Base-by-base conservation (phyloP, 495 filamentous ascomycete species). In the Amniculicola lignicola region DNA sequence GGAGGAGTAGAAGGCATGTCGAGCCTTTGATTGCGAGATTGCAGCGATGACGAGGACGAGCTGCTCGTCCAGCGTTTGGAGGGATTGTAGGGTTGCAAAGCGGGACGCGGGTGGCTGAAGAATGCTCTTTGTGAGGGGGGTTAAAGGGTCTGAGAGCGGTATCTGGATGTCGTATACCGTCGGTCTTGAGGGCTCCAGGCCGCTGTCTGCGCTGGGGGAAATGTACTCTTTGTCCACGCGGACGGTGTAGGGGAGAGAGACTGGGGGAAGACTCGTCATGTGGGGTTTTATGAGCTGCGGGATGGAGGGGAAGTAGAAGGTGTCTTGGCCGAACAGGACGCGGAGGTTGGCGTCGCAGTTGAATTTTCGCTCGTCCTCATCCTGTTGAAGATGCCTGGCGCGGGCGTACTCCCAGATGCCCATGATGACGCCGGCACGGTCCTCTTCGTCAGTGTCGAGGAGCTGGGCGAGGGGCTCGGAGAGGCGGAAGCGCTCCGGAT, bases 371-470 rank as follows among this genome's bases (percentile, higher is more conserved):
- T 89, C 89, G 66, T 99, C 93, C 19, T 96, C 91, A 50, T 95
- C 89, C 59, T 96, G 92, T 67, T 92, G 87, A 14, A 99, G 72
- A 10, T 83, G 84, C 78, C 87, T 88, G 18, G 87, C 79, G 54
- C 86, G 85, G 59, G 95, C 86, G 67, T 99, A 99, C 67, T 97
- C 89, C 89, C 90, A 97, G 23, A 99, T 79, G 22, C 87, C 90
- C 75, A 92, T 85, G 18, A 95, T 82, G 24, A 89, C 86, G 27
- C 89, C 89, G 29, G 88, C 83, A 11, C 89, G 81, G 14, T 91
- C 91, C 45, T 90, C 94, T 64, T 94, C 89, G 44, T 84, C 78
- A 42, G 87, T 84, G 63, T 97, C 94, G 18, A 97, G 74, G 10
- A 99, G 77, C 49, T 94, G 88, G 23, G 90, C 87, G 7, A 99